Evolutionary conservation across 2,329 filamentous ascomycete genomes (phyloP), one percentile per base, ranked within the genome.

Genomic region (Xylariaceae sp.): DNA sequence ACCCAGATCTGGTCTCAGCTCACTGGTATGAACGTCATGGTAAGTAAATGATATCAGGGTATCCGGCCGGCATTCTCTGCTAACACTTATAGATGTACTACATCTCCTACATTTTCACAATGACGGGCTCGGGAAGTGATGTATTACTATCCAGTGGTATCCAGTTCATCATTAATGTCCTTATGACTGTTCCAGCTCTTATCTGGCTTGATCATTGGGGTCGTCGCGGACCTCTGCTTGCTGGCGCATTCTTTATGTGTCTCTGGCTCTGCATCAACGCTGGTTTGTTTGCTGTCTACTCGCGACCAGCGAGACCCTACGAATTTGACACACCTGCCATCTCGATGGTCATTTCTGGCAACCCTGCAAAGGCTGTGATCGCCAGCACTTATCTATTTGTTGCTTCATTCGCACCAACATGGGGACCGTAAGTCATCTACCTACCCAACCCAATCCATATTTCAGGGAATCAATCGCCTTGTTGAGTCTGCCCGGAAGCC

Each of bases 141-240:
- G 81, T 85, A 40, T 79, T 91, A 7, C 72, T 89, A 44, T 81
- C 88, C 7, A 88, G 85, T 18, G 85, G 83, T 9, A 90, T 90
- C 60, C 85, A 90, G 67, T 90, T 89, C 70, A 80, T 92, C 65
- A 90, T 93, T 77, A 93, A 93, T 71, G 89, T 93, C 1, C 57
- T 87, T 50, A 90, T 91, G 86, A 93, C 90, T 0, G 71, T 93
- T 2, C 88, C 89, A 0, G 89, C 89, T 1, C 80, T 93, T 20
- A 73, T 93, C 54, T 93, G 79, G 76, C 82, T 93, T 65, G 90
- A 95, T 64, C 79, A 80, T 52, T 90, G 88, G 85, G 90, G 90
- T 45, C 89, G 90, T 61, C 89, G 89, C 42, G 77, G 77, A 1
- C 83, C 87, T 3, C 77, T 91, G 37, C 76, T 91, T n/a, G 67